These are phyloP conservation scores for Botryotinia calthae DNA, from an alignment of 2,329 filamentous ascomycete species.

Conservation along the genomic window DNA sequence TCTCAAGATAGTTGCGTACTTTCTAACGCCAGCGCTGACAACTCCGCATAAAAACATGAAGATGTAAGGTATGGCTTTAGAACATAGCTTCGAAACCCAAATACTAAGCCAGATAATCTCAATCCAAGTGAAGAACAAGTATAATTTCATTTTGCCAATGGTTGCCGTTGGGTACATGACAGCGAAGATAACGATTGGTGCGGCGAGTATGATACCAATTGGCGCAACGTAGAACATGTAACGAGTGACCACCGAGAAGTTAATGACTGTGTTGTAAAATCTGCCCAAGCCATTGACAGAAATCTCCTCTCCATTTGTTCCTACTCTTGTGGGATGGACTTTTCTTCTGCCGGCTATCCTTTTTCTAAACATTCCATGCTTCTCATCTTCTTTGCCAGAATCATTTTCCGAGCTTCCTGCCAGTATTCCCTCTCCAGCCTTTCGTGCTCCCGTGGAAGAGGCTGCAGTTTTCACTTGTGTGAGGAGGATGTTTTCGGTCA, in stretches of 20 bases:
- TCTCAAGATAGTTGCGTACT: constrained; percentile 64
- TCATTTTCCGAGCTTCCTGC: constrained; percentile 18
- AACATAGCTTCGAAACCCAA: constrained; percentile 65
- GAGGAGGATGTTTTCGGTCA: constrained; percentile 51
- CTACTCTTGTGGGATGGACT: constrained; percentile 43
- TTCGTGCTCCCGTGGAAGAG: constrained; percentile 55
- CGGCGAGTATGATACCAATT: constrained; percentile 57
- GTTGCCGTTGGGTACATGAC: constrained; percentile 31
- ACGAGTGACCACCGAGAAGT: constrained; percentile 61
- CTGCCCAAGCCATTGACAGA: constrained; percentile 64
- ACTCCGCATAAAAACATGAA: constrained; percentile 71
- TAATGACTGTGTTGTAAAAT: constrained; percentile 62
- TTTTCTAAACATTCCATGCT: constrained; percentile 31
- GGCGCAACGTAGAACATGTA: constrained; percentile 69
- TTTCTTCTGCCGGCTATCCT: constrained; percentile 47
- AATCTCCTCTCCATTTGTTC: constrained; percentile 51
- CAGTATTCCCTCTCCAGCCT: constrained; percentile 42
- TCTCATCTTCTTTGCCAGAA: constrained; percentile 30
- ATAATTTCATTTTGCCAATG: constrained; percentile 49
- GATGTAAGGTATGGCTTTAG: constrained; percentile 56
- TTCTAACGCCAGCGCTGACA: constrained; percentile 66
- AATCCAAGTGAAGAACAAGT: constrained; percentile 66
- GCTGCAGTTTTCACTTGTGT: constrained; percentile 54
- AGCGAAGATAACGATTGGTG: constrained; percentile 55
- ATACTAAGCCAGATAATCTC: constrained; percentile 65